These are phyloP conservation scores for Usnea hakonensis DNA, from an alignment of 495 filamentous ascomycete genomes.

Conservation along the genomic window DNA sequence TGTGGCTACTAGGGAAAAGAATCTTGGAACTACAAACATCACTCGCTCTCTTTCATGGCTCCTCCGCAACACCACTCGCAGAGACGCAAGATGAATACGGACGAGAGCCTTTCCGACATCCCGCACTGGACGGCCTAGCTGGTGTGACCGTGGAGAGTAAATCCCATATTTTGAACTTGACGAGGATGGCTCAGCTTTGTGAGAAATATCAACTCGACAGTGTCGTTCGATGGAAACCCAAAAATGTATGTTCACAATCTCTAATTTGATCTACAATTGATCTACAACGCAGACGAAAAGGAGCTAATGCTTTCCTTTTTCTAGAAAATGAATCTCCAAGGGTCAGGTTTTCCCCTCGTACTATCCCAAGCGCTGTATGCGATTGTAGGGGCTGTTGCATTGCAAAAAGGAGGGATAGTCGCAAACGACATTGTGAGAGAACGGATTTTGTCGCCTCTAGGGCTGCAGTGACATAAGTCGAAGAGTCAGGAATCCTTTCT, in stretches of 20 bases:
- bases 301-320: constrained; percentile 4
- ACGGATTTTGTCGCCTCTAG: constrained; percentile 57
- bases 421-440: constrained; percentile 70
- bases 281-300: neutral
- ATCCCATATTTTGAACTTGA: constrained; percentile 42
- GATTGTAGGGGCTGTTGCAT: constrained; percentile 75
- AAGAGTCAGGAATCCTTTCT: neutral
- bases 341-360: constrained; percentile 65
- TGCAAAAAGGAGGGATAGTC: constrained; percentile 74
- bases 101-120: constrained; percentile 63
- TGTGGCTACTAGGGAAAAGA: constrained; percentile 54
- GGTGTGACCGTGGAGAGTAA: constrained; percentile 54
- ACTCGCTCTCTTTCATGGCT: constrained; percentile 55
- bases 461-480: constrained; percentile 26
- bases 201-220: constrained; percentile 57
- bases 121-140: constrained; percentile 61
- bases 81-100: constrained; percentile 36
- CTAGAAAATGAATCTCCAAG: constrained; percentile 62
- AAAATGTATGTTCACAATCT: constrained; percentile 48
- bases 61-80: constrained; percentile 22
- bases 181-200: constrained; percentile 58
- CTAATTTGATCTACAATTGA: constrained; percentile 2
- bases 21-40: constrained; percentile 74
- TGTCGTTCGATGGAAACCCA: constrained; percentile 83
- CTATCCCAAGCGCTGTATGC: constrained; percentile 72